A percentile compares a stretch with the other conserved stretches of the same genome.
These are phyloP conservation scores for Volvariella surrecta DNA, from an alignment of 1,284 basidiomycete genomes.

Conservation along the genomic window DNA sequence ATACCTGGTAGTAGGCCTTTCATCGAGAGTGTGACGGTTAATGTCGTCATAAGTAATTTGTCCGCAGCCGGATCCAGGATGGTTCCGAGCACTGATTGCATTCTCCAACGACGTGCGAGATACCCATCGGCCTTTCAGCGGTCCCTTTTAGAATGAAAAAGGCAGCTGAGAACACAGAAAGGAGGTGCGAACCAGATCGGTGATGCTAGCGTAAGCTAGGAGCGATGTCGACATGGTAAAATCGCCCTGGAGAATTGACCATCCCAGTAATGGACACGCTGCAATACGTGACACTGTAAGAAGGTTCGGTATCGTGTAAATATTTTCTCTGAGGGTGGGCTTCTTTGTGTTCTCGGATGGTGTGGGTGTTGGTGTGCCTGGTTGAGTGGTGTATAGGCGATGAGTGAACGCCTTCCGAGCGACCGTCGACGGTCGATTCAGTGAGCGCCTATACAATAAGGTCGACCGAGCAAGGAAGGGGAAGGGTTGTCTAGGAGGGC, in stretches of 20 bases:
- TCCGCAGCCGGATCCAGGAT: conserved; percentile 97
- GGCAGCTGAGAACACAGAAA: conserved; percentile 9
- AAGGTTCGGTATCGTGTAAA: conserved; percentile 91
- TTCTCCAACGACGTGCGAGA: conserved; percentile 79
- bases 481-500: too few relatives aligned
- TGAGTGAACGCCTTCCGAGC: background rate
- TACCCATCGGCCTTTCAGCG: conserved; percentile 75
- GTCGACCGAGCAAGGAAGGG: too few relatives aligned
- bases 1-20: conserved; percentile 81
- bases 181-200: conserved; percentile 67
- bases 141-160: conserved; percentile 11
- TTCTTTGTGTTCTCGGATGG: conserved; percentile 13
- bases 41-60: conserved; percentile 92
- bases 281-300: conserved; percentile 83
- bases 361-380: background rate
- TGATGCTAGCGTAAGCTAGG: conserved; percentile 83
- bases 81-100: conserved; percentile 85
- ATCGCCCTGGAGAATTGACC: conserved; percentile 83
- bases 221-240: conserved; percentile 75
- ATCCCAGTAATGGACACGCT: conserved; percentile 86
- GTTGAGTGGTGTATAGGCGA: background rate
- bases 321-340: conserved; percentile 58
- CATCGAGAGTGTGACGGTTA: conserved; percentile 82
- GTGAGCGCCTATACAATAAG: background rate
- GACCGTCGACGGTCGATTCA: background rate